Base-by-base conservation (phyloP, 768 basidiomycete genomes). In the Mycena alexandri region DNA sequence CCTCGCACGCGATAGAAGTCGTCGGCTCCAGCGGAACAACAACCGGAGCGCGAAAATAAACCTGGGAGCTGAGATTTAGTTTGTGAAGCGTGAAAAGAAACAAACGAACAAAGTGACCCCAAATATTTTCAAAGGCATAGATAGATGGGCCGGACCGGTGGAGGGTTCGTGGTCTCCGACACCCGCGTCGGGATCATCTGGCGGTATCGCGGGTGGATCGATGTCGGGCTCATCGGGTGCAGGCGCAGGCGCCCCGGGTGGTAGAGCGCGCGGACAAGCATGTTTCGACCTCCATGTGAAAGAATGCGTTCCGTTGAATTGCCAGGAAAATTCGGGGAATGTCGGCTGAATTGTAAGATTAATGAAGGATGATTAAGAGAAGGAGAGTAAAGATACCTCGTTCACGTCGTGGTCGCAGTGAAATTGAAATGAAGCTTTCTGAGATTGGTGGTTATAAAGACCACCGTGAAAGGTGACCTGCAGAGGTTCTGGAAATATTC, bases 381-480 rank as follows among this genome's bases (percentile, higher is more conserved):
- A 38, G 38, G 38, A 38, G 38, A 38, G 38, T 11, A 47, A 2
- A 61, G 33, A 12, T 34, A 77, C 75, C 72, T 74, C 72, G 41
- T 70, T 47, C 9, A 61, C 41, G 12, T 65, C 60, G 33, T 70
- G 65, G 42, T 79, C 77, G 61, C 80, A 81, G 38, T 70, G 58
- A 41, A 80, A 77, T 24, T 74, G 57, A 51, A 80, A 76, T 2
- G 75, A 68, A 12, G 78, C 79, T 48, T 74, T 78, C 41, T 81
- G 79, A 33, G 69, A 67, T 48, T 67, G 70, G 2, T 62, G 19
- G 51, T 74, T 74, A 61, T 81, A 80, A 16, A 42, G 25, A 21
- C 73, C 76, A 14, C 80, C 80, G 43, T 79, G 77, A 3, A 80
- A 68, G 1, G 77, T 75, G n/a, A 79, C 46, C 46, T 79, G 77